Conservation (phyloP, 345 rosid species). For the Populus ilicifolia region DNA sequence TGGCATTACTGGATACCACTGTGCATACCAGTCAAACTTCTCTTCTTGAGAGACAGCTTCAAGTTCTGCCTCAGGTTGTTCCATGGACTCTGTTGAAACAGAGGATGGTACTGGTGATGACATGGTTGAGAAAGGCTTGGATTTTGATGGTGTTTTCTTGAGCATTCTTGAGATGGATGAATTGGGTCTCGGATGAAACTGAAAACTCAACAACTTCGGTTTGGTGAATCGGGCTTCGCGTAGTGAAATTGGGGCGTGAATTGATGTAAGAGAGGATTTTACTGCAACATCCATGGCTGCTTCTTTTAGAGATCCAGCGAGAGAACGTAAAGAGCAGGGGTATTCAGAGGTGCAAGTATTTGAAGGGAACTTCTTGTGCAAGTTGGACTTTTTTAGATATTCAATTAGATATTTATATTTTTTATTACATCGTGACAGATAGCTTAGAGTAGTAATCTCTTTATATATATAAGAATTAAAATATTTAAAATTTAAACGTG, state of each 20-base stretch:
- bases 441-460: no score
- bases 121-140: conserved; percentile 30
- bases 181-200: conserved; percentile 2
- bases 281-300: conserved; percentile 41
- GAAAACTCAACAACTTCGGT: conserved; percentile 18
- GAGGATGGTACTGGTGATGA: conserved; percentile 27
- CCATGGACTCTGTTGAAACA: conserved; percentile 20
- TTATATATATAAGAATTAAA: no score
- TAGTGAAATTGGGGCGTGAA: conserved; percentile 8
- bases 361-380: no score
- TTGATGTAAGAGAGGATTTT: conserved; percentile 15
- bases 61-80: conserved; percentile 17
- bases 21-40: conserved; percentile 64
- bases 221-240: conserved; percentile 17
- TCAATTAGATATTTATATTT: no score
- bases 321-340: conserved; percentile 2
- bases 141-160: conserved; percentile 6
- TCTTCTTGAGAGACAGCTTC: conserved; percentile 17
- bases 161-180: conserved; percentile 4
- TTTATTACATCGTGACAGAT: no score
- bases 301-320: background rate
- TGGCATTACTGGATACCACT: conserved; percentile 79
- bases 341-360: no score
- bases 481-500: no score
- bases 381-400: no score